Percentiles rank a stretch among this genome's conserved stretches.
Evolutionary conservation across 2,329 filamentous ascomycete species (phyloP).

Genomic region (Penicillium sp.): DNA sequence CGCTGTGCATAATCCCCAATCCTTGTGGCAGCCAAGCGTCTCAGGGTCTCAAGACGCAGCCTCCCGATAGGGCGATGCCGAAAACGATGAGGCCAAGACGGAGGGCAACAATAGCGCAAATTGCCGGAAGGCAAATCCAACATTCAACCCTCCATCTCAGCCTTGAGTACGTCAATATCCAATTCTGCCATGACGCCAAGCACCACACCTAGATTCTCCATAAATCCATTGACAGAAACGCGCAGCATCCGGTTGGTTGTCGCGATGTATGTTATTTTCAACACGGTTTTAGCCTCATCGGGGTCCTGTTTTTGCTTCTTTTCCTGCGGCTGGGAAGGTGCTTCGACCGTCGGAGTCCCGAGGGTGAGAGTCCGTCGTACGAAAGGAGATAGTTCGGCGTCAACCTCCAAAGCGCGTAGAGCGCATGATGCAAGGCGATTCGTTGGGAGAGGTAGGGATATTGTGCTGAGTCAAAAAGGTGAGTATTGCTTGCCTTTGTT

Average conservation of each 20-base stretch:
- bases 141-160: conserved; percentile 28
- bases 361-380: conserved; percentile 72
- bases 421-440: conserved; percentile 74
- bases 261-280: conserved; percentile 76
- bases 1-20: neutral
- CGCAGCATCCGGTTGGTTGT: conserved; percentile 95
- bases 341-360: conserved; percentile 30
- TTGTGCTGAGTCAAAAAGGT: conserved; percentile 52
- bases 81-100: conserved; percentile 6
- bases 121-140: neutral
- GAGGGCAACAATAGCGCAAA: neutral
- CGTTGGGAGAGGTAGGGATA: conserved; percentile 79
- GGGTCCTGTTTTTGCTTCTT: conserved; percentile 26
- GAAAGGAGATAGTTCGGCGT: conserved; percentile 82
- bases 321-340: conserved; percentile 23
- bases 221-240: conserved; percentile 93
- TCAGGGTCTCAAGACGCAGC: neutral
- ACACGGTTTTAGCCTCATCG: conserved; percentile 51
- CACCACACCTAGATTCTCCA: conserved; percentile 83
- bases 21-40: conserved; percentile 10
- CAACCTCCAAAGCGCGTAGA: conserved; percentile 73
- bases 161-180: conserved; percentile 75
- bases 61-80: neutral
- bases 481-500: conserved; percentile 5
- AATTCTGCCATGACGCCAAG: conserved; percentile 87